phyloP scores from a whole-genome alignment of 148 eudicot genomes.

The Rhododendron williamsianum region DNA sequence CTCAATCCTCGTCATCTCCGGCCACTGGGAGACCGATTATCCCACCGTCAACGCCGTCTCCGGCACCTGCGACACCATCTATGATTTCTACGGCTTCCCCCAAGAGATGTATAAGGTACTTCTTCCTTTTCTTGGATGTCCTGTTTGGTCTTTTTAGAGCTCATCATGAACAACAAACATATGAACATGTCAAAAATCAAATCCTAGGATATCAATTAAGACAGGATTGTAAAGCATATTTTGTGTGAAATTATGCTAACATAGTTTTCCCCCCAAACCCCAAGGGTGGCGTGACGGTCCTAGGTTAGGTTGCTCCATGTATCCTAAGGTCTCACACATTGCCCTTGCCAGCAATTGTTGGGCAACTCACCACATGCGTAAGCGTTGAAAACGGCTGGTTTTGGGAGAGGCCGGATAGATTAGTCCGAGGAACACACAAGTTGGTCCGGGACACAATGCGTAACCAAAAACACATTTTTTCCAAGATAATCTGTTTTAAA shows the following conservation, averaged over 20 bases:
- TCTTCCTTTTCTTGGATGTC: not conserved
- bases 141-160: not conserved
- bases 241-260: no score
- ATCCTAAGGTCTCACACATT: no score
- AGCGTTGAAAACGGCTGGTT: no score
- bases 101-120: slow-evolving; percentile 60
- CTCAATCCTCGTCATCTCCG: slow-evolving; percentile 55
- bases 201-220: not conserved
- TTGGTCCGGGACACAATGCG: not conserved
- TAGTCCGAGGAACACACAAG: not conserved
- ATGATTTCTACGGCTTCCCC: slow-evolving; percentile 75
- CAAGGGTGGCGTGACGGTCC: no score
- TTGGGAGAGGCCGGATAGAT: no score
- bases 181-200: not conserved
- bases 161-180: not conserved
- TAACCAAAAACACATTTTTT: no score
- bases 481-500: not conserved
- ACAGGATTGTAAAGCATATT: no score
- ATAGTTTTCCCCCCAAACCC: no score
- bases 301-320: no score
- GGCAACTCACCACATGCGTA: no score
- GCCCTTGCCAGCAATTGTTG: no score
- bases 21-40: slow-evolving; percentile 65
- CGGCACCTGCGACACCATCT: slow-evolving; percentile 45
- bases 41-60: slow-evolving; percentile 49